Base-by-base conservation (phyloP, 2,329 filamentous ascomycete genomes). In the Alternaria rosae region DNA sequence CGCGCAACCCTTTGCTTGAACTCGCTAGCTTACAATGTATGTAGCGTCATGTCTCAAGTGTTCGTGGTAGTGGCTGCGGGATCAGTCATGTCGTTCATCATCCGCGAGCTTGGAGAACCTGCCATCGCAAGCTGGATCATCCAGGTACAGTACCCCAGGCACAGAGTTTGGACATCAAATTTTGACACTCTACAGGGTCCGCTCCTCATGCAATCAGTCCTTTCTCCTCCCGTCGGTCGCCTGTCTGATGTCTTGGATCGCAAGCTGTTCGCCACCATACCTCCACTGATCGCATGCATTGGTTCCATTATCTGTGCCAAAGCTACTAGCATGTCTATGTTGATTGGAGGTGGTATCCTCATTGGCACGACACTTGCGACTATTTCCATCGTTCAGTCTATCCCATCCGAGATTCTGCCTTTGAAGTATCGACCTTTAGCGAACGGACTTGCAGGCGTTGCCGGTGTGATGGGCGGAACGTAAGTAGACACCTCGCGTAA, bases 291-390 rank as follows among this genome's bases (percentile, higher is more conserved):
- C 23, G 85, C 86, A 4, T 86, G 86, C 59, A 80, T 81, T 10
- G 86, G 86, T 12, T 82, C 85, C 8, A 79, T 87, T 13, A 76
- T 87, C 1, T 87, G 84, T 7, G 86, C 85, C 6, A 86, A 83
- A 64, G 86, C 86, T 0, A 84, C 79, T 0, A 84, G 81, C 3
- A 88, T 87, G 86, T 80, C 78, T 52, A 85, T 85, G 79, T 76
- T 87, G 4, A 86, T 87, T 55, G 85, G 83, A 8, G 86, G 85
- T n/a, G 85, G 85, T 11, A 82, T 88, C 6, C 75, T 87, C n/a
- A 85, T 87, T 47, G 86, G 86, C 23, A 79, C 79, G 3, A 87
- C 85, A 0, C 79, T 88, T 28, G 76, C 84, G 2, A 87, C 85
- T 0, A 85, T 87, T 41, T 79, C 84, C 11, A 85, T 88, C 55